These are phyloP conservation scores for Alternaria conjuncta DNA, from an alignment of 2,329 filamentous ascomycete species.

Conservation along the genomic window DNA sequence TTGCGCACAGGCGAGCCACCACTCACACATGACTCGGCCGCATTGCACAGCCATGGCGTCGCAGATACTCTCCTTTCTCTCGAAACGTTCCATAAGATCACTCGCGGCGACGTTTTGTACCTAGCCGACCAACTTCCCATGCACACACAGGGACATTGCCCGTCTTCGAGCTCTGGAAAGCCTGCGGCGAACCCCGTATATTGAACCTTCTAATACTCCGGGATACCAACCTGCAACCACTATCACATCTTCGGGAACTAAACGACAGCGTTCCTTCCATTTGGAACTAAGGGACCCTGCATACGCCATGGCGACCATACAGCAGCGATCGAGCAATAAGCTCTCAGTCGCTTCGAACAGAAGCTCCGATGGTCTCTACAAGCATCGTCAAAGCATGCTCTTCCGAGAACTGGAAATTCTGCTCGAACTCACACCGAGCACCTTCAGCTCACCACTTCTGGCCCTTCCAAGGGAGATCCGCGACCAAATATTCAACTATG, in stretches of 20 bases:
- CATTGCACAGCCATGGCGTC: slow-evolving; percentile 16
- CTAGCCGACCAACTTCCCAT: background rate
- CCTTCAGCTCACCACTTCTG: slow-evolving; percentile 39
- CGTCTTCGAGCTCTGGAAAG: background rate
- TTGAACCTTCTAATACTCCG: background rate
- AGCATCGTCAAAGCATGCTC: slow-evolving; percentile 42
- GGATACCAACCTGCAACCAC: background rate
- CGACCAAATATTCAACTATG: slow-evolving; percentile 33
- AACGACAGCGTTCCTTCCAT: background rate
- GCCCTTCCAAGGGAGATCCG: slow-evolving; percentile 41
- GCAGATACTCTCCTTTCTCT: slow-evolving; percentile 17
- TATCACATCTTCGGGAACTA: slow-evolving; percentile 3
- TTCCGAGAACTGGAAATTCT: slow-evolving; percentile 43
- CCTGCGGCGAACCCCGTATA: background rate
- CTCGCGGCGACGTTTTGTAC: background rate
- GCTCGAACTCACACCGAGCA: slow-evolving; percentile 42
- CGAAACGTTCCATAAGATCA: slow-evolving; percentile 5
- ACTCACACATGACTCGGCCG: slow-evolving; percentile 18
- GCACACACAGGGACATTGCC: background rate
- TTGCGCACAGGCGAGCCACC: slow-evolving; percentile 10
- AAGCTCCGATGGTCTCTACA: slow-evolving; percentile 35
- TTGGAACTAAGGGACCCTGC: background rate
- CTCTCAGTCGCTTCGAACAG: slow-evolving; percentile 32
- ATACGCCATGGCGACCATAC: slow-evolving; percentile 18
- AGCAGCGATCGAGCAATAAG: slow-evolving; percentile 25